Base-by-base conservation (phyloP, 441 rosid species). In the Erodium moschatum region DNA sequence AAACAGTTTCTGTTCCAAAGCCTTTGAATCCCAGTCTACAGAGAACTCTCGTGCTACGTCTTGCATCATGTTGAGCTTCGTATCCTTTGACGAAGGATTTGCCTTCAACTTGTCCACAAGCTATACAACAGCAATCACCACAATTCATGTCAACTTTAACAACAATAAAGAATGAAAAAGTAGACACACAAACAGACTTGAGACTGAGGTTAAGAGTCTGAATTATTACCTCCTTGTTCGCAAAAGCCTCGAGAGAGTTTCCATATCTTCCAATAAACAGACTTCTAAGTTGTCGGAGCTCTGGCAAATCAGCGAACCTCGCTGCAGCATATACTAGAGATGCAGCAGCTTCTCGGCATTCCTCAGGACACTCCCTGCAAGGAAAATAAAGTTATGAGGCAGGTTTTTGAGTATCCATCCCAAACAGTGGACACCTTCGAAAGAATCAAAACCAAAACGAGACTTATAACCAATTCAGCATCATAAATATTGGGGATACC, bases 311-410 rank as follows among this genome's bases (percentile, higher is more conserved):
- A 60, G 97, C 86, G 77, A 88, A 87, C 77, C 97, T 88, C 48
- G 99, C 92, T 67, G 97, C 97, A 69, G 99, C 97, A 83, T 78
- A 83, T 92, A 89, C 90, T 61, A 94, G 74, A 46, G 96, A 94
- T 12, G 97, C 76, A 31, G 87, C 87, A 69, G 91, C 89, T 77
- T 87, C 89, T 77, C 87, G 85, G 67, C 96, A 89, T 44, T 85
- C 97, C 73, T 84, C 87, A 2, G 99, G 97, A 81, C 99, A 94
- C 73, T 78, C 91, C 70, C 99, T 94, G 85, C 18, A 44, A 9
- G 2, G 4, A 44, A 38, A 38, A 38, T 9, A 3, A 5, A 38
- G 6, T 38, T 38, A 24, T n/a, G n/a, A n/a, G n/a, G n/a, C n/a
- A n/a, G n/a, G n/a, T n/a, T n/a, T n/a, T n/a, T n/a, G n/a, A 35